phyloP scores from a whole-genome alignment of 371 early-diverging fungal genomes.

The Blastocladiella emersonii region DNA sequence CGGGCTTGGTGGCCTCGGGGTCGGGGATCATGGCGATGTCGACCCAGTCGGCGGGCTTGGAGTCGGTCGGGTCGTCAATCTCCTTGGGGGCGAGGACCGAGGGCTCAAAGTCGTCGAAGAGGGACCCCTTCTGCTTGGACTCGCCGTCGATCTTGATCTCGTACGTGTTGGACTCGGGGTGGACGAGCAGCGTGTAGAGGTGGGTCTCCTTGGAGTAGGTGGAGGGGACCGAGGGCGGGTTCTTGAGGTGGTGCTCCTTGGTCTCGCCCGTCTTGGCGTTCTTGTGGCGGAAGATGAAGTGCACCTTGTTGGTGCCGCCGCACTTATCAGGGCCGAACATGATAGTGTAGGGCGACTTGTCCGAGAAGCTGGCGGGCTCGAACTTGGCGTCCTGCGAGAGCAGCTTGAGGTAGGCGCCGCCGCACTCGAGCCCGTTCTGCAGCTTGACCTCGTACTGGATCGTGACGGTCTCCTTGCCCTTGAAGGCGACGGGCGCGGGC shows the following conservation, averaged over 20 bases:
- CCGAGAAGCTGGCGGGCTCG: constrained; percentile 58
- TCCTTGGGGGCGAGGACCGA: constrained; percentile 81
- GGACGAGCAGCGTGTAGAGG: constrained; percentile 80
- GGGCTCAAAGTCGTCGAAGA: constrained; percentile 79
- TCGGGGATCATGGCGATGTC: constrained; percentile 78
- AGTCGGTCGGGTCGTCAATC: constrained; percentile 74
- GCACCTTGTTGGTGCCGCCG: constrained; percentile 73
- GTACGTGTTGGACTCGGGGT: constrained; percentile 57
- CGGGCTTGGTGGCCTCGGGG: constrained; percentile 73
- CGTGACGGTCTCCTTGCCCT: constrained; percentile 20
- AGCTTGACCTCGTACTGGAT: constrained; percentile 93
- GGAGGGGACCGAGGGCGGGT: constrained; percentile 39
- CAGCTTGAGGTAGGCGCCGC: constrained; percentile 93
- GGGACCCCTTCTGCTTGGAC: constrained; percentile 43
- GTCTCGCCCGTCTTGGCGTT: constrained; percentile 48
- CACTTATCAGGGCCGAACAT: constrained; percentile 93
- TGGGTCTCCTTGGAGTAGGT: constrained; percentile 56
- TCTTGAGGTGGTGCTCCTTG: constrained; percentile 64
- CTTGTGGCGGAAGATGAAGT: constrained; percentile 86
- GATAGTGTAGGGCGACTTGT: constrained; percentile 85
- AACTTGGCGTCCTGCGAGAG: constrained; percentile 41
- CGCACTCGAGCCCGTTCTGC: constrained; percentile 85
- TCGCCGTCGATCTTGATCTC: constrained; percentile 69
- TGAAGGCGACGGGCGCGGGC: constrained; percentile 30
- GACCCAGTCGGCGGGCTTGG: constrained; percentile 90